phyloP scores from a whole-genome alignment of 1,284 basidiomycete genomes.

The Ceratobasidium sp. region DNA sequence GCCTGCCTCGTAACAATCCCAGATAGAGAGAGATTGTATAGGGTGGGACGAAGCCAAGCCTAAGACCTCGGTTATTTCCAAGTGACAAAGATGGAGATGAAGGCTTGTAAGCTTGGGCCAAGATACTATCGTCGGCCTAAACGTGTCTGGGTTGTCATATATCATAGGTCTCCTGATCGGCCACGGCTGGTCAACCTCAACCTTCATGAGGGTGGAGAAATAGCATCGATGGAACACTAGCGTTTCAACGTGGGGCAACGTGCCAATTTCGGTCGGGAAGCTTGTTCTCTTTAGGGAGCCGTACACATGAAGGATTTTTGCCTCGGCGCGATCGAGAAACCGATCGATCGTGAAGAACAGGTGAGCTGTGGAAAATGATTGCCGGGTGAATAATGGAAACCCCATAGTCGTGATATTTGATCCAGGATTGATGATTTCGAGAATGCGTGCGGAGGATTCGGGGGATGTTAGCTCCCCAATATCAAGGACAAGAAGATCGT shows the following conservation, averaged over 20 bases:
- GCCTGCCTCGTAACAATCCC: too few species aligned
- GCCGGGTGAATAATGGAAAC: background rate
- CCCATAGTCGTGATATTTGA: background rate
- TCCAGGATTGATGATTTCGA: background rate
- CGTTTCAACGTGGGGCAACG: background rate
- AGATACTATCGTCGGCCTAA: too few species aligned
- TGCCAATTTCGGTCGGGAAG: background rate
- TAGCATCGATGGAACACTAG: background rate
- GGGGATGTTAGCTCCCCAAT: background rate
- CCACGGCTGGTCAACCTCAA: background rate
- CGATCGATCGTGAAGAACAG: background rate
- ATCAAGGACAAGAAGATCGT: background rate
- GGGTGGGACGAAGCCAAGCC: too few species aligned
- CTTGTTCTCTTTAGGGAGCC: background rate
- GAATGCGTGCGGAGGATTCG: background rate
- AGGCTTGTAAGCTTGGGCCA: too few species aligned
- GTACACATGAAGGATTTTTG: background rate
- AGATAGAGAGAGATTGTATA: too few species aligned
- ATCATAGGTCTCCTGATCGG: too few species aligned
- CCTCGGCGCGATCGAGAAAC: background rate
- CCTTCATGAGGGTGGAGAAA: background rate
- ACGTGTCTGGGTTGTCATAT: too few species aligned
- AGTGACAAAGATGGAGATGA: too few species aligned
- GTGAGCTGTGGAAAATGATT: background rate
- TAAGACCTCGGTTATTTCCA: too few species aligned